A percentile compares a stretch with the other conserved stretches of the same genome.
Evolutionary conservation across 805 yeast genomes (phyloP).

Genomic region (Lipomyces starkeyi): DNA sequence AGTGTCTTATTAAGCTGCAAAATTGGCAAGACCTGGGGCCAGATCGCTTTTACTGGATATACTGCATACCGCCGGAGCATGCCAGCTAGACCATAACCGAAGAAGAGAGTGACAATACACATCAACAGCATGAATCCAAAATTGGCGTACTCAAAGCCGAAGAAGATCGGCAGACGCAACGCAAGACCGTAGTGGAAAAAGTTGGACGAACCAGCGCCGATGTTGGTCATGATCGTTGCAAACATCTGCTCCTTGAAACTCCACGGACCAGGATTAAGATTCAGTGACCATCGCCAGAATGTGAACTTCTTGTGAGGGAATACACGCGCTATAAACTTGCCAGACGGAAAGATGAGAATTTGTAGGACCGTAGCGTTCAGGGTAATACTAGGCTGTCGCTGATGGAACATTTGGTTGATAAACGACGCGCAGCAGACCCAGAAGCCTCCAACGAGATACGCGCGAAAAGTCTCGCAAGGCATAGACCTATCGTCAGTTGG

Average conservation of each 20-base stretch:
- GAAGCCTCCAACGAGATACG: slow-evolving; percentile 17
- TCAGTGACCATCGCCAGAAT: slow-evolving; percentile 46
- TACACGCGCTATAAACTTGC: slow-evolving; percentile 25
- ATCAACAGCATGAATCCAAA: slow-evolving; percentile 46
- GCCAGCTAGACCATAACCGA: slow-evolving; percentile 72
- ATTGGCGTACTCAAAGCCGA: slow-evolving; percentile 23
- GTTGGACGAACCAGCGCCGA: slow-evolving; percentile 30
- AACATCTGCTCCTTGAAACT: slow-evolving; percentile 65
- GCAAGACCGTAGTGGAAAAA: slow-evolving; percentile 55
- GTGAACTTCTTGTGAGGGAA: slow-evolving; percentile 34
- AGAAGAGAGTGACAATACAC: slow-evolving; percentile 61
- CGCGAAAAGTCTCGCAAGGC: slow-evolving; percentile 51
- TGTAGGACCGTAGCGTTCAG: slow-evolving; percentile 61
- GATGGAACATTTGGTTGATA: slow-evolving; percentile 56
- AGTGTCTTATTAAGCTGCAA: slow-evolving; percentile 45
- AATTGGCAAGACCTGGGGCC: slow-evolving; percentile 66
- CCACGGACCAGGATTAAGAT: slow-evolving; percentile 68
- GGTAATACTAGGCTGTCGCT: slow-evolving; percentile 60
- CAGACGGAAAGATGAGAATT: slow-evolving; percentile 65
- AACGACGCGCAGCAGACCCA: slow-evolving; percentile 13
- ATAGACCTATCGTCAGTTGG: slow-evolving; percentile 53
- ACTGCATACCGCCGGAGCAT: slow-evolving; percentile 61
- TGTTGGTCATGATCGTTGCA: slow-evolving; percentile 50
- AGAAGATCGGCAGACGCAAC: slow-evolving; percentile 26
- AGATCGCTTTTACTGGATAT: slow-evolving; percentile 61